Conservation (phyloP, 345 rosid genomes). For the Iberis pinnata region DNA sequence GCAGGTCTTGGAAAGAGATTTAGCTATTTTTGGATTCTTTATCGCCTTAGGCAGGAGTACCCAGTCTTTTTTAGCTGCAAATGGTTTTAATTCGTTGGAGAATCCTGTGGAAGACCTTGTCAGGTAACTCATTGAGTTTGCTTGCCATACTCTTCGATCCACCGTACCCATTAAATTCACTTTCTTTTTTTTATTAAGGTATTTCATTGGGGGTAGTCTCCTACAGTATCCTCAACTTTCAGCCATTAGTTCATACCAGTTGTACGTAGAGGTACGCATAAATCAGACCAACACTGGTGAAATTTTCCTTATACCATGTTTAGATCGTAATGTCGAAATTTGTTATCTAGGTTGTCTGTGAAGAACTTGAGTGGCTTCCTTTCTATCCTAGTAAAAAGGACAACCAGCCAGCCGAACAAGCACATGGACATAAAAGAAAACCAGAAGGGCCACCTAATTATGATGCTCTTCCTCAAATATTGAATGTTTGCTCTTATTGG, state of each 20-base stretch:
- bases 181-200: slow-evolving; percentile 39
- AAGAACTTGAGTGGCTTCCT: slow-evolving; percentile 92
- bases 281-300: slow-evolving; percentile 16
- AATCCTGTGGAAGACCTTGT: slow-evolving; percentile 65
- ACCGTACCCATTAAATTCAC: slow-evolving; percentile 10
- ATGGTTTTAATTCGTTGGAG: slow-evolving; percentile 59
- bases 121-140: slow-evolving; percentile 44
- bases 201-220: slow-evolving; percentile 89
- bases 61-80: slow-evolving; percentile 56
- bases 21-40: slow-evolving; percentile 97
- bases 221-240: slow-evolving; percentile 90
- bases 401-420: slow-evolving; percentile 29
- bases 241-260: slow-evolving; percentile 87
- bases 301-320: slow-evolving; percentile 12
- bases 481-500: slow-evolving; percentile 91
- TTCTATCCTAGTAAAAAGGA: slow-evolving; percentile 49
- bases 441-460: slow-evolving; percentile 59
- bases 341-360: slow-evolving; percentile 72
- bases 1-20: slow-evolving; percentile 92
- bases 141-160: slow-evolving; percentile 9
- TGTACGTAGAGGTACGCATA: slow-evolving; percentile 84
- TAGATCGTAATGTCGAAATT: slow-evolving; percentile 19
- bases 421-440: slow-evolving; percentile 52
- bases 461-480: slow-evolving; percentile 60
- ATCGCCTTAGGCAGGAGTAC: slow-evolving; percentile 89